Percentiles rank a stretch among this genome's conserved stretches.
Evolutionary conservation across 495 filamentous ascomycete genomes (phyloP).

Genomic region (Penicillium bialowiezense): DNA sequence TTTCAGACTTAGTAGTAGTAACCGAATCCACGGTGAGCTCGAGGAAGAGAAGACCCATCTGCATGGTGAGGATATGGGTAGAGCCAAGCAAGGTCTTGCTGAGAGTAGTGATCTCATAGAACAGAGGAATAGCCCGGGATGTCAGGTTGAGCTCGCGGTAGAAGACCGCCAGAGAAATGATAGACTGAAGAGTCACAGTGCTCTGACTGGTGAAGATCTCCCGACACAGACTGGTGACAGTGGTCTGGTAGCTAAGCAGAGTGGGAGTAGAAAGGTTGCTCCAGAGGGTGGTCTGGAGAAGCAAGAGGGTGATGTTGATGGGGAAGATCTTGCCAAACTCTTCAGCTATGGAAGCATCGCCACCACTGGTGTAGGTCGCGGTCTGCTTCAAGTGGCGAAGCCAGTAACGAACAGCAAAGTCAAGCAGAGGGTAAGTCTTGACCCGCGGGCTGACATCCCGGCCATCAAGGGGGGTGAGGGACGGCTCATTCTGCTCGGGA

Average conservation of each 20-base stretch:
- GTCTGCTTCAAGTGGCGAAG: slow-evolving; percentile 26
- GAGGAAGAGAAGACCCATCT: slow-evolving; percentile 30
- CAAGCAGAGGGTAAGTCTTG: slow-evolving; percentile 28
- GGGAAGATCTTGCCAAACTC: slow-evolving; percentile 30
- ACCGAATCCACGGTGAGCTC: slow-evolving; percentile 27
- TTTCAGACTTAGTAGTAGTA: slow-evolving; percentile 29
- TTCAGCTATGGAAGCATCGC: slow-evolving; percentile 24
- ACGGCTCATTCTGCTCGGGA: slow-evolving; percentile 27
- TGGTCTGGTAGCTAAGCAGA: slow-evolving; percentile 21
- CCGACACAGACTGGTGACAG: slow-evolving; percentile 26
- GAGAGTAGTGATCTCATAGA: slow-evolving; percentile 25
- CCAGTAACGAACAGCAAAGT: slow-evolving; percentile 40
- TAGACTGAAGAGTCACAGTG: slow-evolving; percentile 23
- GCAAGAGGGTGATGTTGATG: slow-evolving; percentile 19
- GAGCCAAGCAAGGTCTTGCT: slow-evolving; percentile 25
- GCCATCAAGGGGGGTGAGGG: slow-evolving; percentile 22
- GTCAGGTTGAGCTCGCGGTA: slow-evolving; percentile 17
- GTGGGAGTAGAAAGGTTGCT: slow-evolving; percentile 27
- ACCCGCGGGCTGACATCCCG: slow-evolving; percentile 18
- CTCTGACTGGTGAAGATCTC: slow-evolving; percentile 24
- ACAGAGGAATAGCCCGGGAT: slow-evolving; percentile 13
- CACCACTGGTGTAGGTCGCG: slow-evolving; percentile 23
- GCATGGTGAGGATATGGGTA: slow-evolving; percentile 30
- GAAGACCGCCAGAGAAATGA: slow-evolving; percentile 23
- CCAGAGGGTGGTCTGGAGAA: slow-evolving; percentile 34